Conservation (phyloP, 1,284 basidiomycete genomes). For the Heterobasidion parviporum region DNA sequence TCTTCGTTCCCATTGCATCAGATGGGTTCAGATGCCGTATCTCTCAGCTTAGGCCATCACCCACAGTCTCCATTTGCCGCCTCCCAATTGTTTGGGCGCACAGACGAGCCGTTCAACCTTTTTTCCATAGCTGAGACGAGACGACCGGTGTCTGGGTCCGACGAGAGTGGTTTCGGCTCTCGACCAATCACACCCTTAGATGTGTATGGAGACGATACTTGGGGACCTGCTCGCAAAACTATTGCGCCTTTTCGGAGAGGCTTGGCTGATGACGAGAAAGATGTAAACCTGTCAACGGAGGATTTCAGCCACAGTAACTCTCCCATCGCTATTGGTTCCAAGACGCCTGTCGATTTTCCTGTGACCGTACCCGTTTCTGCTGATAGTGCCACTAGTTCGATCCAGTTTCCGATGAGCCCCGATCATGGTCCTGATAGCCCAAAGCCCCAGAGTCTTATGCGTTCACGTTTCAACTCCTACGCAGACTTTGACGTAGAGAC, state of each 20-base stretch:
- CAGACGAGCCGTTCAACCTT: constrained; percentile 67
- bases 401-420: constrained; percentile 73
- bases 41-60: constrained; percentile 39
- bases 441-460: constrained; percentile 33
- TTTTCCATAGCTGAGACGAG: constrained; percentile 75
- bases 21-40: constrained; percentile 42
- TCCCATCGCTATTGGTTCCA: constrained; percentile 34
- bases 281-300: constrained; percentile 35
- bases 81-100: constrained; percentile 72
- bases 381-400: constrained; percentile 52
- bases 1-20: constrained; percentile 57
- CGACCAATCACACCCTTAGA: constrained; percentile 45
- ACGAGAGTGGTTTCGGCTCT: constrained; percentile 43
- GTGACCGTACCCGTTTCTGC: constrained; percentile 35
- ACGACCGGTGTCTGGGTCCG: constrained; percentile 42
- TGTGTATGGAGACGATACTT: constrained; percentile 27
- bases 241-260: constrained; percentile 79
- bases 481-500: constrained; percentile 60
- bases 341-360: constrained; percentile 50
- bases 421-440: constrained; percentile 54
- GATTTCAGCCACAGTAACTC: constrained; percentile 34
- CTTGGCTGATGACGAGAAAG: constrained; percentile 72
- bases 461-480: constrained; percentile 59
- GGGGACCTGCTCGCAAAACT: constrained; percentile 46
- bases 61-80: constrained; percentile 85